Base-by-base conservation (phyloP, 2,329 filamentous ascomycete species). In the Fusarium anthophilum region DNA sequence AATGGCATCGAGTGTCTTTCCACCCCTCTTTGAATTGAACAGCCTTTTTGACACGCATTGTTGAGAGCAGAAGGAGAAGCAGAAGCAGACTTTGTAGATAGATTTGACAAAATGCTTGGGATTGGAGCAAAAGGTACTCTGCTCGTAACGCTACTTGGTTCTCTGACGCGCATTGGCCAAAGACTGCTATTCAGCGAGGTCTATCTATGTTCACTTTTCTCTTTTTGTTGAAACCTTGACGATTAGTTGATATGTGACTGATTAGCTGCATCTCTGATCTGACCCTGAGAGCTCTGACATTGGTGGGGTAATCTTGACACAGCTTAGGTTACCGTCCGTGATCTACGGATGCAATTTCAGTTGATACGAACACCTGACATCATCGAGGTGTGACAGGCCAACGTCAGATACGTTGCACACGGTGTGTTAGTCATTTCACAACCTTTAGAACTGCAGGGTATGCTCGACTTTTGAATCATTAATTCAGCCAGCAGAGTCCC, bases 21-120 rank as follows among this genome's bases (percentile, higher is more conserved):
- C 67, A 48, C 56, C 56, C 63, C 53, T 66, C 71, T 51, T 63
- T 74, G 71, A 72, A 74, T 64, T 72, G 71, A 72, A 72, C 58
- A 74, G 60, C 66, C 66, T 63, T 67, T 73, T 63, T 73, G 48
- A 63, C 55, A 57, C 60, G 47, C 43, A 50, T 28, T 51, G 66
- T 56, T 30, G 41, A 41, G 44, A 50, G 53, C 57, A 51, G 38
- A 53, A 47, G 26, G 47, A 51, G 38, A 53, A 47, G 26, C 18
- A 30, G 45, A 48, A 60, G 53, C 54, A 69, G 44, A 39, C 50
- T 41, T 59, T 71, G 70, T 67, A 72, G 35, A 69, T 62, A 73
- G 57, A 70, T 47, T 65, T 70, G 45, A 59, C 58, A 32, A 65
- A 43, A 50, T 69, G 44, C 54, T 53, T 47, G 59, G 58, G 37